A percentile compares a stretch with the other conserved stretches of the same genome.
These are phyloP conservation scores for Phytophthora constricta DNA, from an alignment of 352 stramenopile genomes.

Conservation along the genomic window DNA sequence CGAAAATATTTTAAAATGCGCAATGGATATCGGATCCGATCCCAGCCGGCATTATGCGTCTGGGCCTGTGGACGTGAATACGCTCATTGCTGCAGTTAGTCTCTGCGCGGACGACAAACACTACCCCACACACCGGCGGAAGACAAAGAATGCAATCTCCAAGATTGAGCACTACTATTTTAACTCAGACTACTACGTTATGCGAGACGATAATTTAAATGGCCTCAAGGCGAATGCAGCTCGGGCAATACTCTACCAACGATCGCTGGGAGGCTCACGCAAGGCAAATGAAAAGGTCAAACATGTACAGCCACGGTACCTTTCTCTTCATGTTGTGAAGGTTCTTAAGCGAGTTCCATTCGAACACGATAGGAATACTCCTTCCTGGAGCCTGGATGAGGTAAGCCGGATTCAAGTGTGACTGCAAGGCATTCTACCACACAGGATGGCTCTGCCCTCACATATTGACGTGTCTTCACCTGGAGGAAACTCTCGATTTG, in stretches of 20 bases:
- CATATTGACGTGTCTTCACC: conserved; percentile 9
- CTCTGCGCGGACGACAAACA: not conserved
- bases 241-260: not conserved
- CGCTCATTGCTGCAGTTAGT: not conserved
- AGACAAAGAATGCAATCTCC: not conserved
- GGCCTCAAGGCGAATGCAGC: not conserved
- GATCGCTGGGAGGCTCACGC: not conserved
- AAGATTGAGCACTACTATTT: not conserved
- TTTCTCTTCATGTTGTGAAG: conserved; percentile 3
- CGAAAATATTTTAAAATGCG: conserved; percentile 7
- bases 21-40: not conserved
- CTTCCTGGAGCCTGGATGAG: conserved; percentile 3
- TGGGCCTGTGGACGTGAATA: not conserved
- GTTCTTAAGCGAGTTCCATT: conserved; percentile 6
- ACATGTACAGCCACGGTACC: conserved; percentile 16
- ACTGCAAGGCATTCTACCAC: conserved; percentile 14
- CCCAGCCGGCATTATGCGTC: not conserved
- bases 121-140: not conserved
- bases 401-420: conserved; percentile 19
- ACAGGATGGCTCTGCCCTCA: conserved; percentile 16
- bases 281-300: conserved; percentile 9
- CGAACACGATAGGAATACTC: not conserved
- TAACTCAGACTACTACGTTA: conserved; percentile 10
- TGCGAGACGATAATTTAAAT: conserved; percentile 8
- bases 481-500: conserved; percentile 5